Base-by-base conservation (phyloP, 371 early-diverging fungal species). In the Actinomucor elegans region DNA sequence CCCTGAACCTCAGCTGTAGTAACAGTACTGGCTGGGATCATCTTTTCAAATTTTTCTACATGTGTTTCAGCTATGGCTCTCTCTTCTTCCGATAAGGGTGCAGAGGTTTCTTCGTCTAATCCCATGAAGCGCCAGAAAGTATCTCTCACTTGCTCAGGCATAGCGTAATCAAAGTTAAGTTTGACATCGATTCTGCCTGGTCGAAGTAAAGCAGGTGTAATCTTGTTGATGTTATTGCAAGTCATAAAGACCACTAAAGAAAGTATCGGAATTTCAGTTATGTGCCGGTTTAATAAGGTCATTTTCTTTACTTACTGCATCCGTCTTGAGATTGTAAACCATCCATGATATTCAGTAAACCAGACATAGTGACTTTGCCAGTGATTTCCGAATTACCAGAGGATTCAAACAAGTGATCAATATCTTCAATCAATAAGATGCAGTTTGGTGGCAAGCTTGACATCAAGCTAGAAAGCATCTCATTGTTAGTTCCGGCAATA, bases 141-240 rank as follows among this genome's bases (percentile, higher is more conserved):
- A 11, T 73, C 68, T 36, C 75, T 59, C 31, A 89, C 81, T 69
- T 96, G 94, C 35, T 68, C 59, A 15, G 67, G 69, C 4, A 85
- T 84, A 0, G 90, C 93, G 49, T 90, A 82, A 48, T 88, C 97
- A 44, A 99, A 73, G 27, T 84, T 77, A n/a, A 87, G 79, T 59
- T 92, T 88, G 43, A 92, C 64, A 61, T 99, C 99, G 17, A 98
- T 92, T 29, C 99, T 87, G 0, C 99, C 99, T 9, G 99, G 98
- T 17, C 99, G 84, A 44, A 97, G 86, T 41, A 99, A 73, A 10
- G 99, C 99, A 7, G 94, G 91, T 55, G 97, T 97, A 20, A 99
- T 81, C 6, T 86, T 86, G 28, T 90, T 91, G 32, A 96, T 73
- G 60, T 96, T 94, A 71, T 97, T 98, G 17, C 95, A 96, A 2